Percentiles rank a stretch among this genome's conserved stretches.
Evolutionary conservation across 2,329 filamentous ascomycete genomes (phyloP).

Genomic region (Stagonosporopsis vannaccii): DNA sequence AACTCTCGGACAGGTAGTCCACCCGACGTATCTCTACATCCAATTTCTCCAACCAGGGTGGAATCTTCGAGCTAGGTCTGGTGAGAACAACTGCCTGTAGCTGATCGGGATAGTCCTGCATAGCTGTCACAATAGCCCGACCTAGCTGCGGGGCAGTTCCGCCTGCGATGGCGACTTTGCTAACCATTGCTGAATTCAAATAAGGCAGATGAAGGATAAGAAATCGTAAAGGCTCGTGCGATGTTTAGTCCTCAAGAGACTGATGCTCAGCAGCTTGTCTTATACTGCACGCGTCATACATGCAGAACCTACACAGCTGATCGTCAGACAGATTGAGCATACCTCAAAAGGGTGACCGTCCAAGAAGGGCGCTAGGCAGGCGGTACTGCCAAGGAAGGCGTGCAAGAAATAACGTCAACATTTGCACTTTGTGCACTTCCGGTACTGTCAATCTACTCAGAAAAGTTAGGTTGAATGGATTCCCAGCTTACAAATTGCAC

Average conservation of each 20-base stretch:
- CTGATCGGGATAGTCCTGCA: constrained; percentile 25
- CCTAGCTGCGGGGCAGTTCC: constrained; percentile 37
- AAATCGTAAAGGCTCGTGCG: too few relatives aligned
- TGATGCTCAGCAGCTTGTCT: neutral
- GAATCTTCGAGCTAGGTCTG: constrained; percentile 20
- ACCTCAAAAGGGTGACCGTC: neutral
- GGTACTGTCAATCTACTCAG: neutral
- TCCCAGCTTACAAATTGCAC: neutral
- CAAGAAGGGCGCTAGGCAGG: neutral
- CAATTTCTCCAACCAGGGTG: constrained; percentile 11
- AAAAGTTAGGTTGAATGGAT: neutral
- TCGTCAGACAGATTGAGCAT: neutral
- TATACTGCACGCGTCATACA: neutral
- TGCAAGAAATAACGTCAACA: neutral
- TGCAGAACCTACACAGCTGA: neutral
- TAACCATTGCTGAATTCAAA: constrained; percentile 20
- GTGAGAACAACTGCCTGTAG: constrained; percentile 43
- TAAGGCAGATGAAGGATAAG: neutral
- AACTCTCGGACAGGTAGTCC: neutral
- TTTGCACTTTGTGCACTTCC: neutral
- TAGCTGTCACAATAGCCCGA: constrained; percentile 32
- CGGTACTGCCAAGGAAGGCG: neutral
- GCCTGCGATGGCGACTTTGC: constrained; percentile 36
- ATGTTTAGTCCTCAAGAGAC: neutral
- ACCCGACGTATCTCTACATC: neutral